These are phyloP conservation scores for Paramecium primaurelia DNA, from an alignment of 73 alveolate species.

Conservation along the genomic window DNA sequence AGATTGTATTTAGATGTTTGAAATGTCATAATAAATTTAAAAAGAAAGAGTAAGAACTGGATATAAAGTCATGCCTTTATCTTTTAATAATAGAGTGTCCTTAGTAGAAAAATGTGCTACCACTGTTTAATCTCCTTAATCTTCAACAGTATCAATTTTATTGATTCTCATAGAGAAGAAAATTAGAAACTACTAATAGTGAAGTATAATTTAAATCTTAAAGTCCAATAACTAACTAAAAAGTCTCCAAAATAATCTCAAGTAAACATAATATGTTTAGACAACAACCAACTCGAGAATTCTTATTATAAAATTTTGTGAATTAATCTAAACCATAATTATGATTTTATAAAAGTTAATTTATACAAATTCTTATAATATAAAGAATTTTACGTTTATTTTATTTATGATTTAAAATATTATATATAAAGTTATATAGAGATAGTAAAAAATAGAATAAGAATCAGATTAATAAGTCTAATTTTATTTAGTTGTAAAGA, in stretches of 20 bases:
- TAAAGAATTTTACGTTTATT: neutral
- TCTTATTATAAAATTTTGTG: neutral
- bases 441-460: neutral
- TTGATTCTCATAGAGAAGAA: neutral
- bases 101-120: neutral
- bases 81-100: neutral
- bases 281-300: neutral
- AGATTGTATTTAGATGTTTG: neutral
- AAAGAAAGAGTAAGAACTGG: constrained; percentile 17
- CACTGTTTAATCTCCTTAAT: neutral
- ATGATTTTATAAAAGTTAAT: neutral
- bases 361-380: too few relatives aligned
- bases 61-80: neutral
- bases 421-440: neutral
- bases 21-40: neutral
- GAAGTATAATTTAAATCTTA: neutral
- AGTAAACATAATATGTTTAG: neutral
- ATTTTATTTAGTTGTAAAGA: neutral
- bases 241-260: neutral
- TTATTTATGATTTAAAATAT: neutral
- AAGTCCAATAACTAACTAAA: neutral
- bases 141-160: neutral
- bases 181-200: neutral
- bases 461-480: neutral
- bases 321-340: neutral